Evolutionary conservation across 2,329 filamentous ascomycete species (phyloP).

Genomic region (Alternaria sp.): DNA sequence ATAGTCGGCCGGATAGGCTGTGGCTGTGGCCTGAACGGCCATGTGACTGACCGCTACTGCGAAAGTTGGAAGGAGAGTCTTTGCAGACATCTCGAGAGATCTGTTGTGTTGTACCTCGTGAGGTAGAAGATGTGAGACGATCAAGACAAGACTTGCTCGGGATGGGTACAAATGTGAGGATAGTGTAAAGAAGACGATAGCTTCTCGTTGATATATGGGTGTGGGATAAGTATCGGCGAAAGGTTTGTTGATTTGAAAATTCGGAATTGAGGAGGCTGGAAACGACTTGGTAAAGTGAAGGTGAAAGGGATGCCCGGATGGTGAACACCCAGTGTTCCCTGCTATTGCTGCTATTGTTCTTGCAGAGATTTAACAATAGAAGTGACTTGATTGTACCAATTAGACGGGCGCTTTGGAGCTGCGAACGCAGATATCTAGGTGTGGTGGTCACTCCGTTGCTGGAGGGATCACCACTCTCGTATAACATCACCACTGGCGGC

Average conservation of each 20-base stretch:
- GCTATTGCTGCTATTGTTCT: conserved; percentile 20
- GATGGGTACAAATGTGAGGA: neutral
- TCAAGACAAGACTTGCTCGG: neutral
- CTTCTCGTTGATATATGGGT: neutral
- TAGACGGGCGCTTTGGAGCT: neutral
- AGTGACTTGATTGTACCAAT: neutral
- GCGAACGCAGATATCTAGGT: neutral
- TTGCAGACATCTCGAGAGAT: conserved; percentile 12
- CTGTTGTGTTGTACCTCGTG: neutral
- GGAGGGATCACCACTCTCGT: neutral
- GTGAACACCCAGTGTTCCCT: conserved; percentile 13
- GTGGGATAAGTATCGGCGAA: neutral
- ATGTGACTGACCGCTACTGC: conserved; percentile 26
- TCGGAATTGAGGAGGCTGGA: conserved; percentile 19
- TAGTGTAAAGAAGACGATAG: neutral
- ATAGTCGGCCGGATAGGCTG: conserved; percentile 18
- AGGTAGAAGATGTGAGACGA: neutral
- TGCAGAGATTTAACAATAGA: conserved; percentile 3
- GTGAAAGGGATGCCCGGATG: conserved; percentile 23
- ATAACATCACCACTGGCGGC: neutral
- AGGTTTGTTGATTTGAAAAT: conserved; percentile 2
- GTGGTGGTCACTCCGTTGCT: conserved; percentile 1
- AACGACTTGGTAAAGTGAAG: conserved; percentile 14
- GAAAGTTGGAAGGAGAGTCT: conserved; percentile 19
- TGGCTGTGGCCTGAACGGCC: conserved; percentile 16